Evolutionary conservation across 2,329 filamentous ascomycete genomes (phyloP).

Genomic region (Hawksworthiomyces lignivorus): DNA sequence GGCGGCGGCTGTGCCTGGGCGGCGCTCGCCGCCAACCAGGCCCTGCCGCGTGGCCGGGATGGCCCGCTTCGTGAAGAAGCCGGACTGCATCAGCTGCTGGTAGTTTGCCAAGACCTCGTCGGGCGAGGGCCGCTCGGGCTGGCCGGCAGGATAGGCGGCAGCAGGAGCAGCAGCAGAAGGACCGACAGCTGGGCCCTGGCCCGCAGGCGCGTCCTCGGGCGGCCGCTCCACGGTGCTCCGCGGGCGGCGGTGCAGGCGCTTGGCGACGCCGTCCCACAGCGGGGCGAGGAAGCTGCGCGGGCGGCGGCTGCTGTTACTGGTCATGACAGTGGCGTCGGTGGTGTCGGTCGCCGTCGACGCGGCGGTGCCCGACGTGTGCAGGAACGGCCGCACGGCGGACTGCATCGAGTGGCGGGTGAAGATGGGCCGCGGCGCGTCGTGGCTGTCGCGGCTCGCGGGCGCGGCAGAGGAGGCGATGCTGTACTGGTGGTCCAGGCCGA

Average conservation of each 20-base stretch:
- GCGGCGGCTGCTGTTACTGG: constrained; percentile 6
- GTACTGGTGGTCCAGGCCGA: constrained; percentile 26
- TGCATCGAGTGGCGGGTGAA: constrained; percentile 14
- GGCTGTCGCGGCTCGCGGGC: not conserved
- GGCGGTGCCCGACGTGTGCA: constrained; percentile 5
- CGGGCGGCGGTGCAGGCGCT: constrained; percentile 18
- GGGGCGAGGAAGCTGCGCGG: constrained; percentile 22
- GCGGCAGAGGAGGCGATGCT: not conserved
- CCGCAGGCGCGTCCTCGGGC: not conserved
- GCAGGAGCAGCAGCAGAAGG: not conserved
- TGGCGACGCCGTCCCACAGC: constrained; percentile 25
- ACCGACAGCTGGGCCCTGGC: not conserved
- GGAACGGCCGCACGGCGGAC: constrained; percentile 9
- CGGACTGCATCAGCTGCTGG: constrained; percentile 46
- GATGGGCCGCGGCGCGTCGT: constrained; percentile 6
- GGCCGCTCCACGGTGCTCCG: constrained; percentile 4
- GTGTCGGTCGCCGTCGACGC: constrained; percentile 1
- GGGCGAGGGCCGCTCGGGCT: constrained; percentile 22
- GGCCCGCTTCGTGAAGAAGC: constrained; percentile 52
- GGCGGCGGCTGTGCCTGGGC: not conserved
- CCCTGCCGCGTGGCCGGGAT: constrained; percentile 49
- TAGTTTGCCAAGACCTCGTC: constrained; percentile 52
- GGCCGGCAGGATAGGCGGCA: not conserved
- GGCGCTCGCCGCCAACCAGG: constrained; percentile 18
- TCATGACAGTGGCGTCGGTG: constrained; percentile 5